Evolutionary conservation across 257 asterid species (phyloP).

Genomic region (Voacanga thouarsii): DNA sequence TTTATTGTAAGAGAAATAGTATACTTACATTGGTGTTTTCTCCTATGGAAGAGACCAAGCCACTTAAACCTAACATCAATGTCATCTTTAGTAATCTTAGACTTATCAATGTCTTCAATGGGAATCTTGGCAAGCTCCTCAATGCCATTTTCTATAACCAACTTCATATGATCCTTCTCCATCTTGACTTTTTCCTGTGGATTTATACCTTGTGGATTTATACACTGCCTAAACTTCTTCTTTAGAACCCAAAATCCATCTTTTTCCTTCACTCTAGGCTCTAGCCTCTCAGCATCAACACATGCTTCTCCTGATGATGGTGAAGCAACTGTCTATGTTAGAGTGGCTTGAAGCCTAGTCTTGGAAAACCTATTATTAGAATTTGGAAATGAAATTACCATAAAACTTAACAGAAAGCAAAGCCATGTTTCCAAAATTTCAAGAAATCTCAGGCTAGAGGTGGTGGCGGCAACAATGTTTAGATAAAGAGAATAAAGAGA

Average conservation of each 20-base stretch:
- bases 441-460: not conserved
- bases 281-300: constrained; percentile 52
- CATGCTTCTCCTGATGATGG: constrained; percentile 27
- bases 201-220: no score
- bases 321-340: constrained; percentile 55
- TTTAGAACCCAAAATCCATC: constrained; percentile 74
- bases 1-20: not conserved
- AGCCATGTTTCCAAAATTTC: constrained; percentile 38
- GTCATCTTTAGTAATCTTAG: constrained; percentile 73
- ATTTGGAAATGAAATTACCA: constrained; percentile 45
- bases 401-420: constrained; percentile 57
- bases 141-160: constrained; percentile 83
- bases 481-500: constrained; percentile 7
- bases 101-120: constrained; percentile 68
- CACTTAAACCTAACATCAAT: constrained; percentile 88
- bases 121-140: constrained; percentile 61
- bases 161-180: constrained; percentile 79
- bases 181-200: constrained; percentile 87
- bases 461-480: constrained; percentile 18
- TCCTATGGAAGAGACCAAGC: constrained; percentile 93
- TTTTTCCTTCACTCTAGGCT: constrained; percentile 71
- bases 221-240: constrained; percentile 74
- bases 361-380: constrained; percentile 20
- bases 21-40: constrained; percentile 83
- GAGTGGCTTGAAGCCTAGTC: constrained; percentile 48